These are phyloP conservation scores for Phytophthora rubi DNA, from an alignment of 352 stramenopile genomes.

Conservation along the genomic window DNA sequence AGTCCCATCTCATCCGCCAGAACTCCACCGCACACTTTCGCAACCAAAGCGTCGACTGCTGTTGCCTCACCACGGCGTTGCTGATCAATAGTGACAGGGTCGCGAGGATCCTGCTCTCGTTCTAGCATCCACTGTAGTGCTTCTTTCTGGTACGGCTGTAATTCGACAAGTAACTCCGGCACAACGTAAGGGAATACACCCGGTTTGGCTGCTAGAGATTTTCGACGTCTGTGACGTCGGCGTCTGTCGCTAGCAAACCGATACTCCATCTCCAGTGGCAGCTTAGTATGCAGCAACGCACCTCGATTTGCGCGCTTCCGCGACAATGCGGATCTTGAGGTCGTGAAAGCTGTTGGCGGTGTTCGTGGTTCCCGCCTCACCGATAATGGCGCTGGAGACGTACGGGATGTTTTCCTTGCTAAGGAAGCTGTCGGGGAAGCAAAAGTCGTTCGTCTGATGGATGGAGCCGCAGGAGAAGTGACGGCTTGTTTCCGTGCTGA, in stretches of 20 bases:
- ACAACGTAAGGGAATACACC: conserved; percentile 50
- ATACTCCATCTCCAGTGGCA: conserved; percentile 69
- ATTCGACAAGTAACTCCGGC: conserved; percentile 64
- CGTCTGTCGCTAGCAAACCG: conserved; percentile 61
- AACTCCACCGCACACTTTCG: conserved; percentile 74
- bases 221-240: conserved; percentile 48
- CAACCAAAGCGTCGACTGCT: conserved; percentile 43
- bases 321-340: conserved; percentile 29
- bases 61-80: conserved; percentile 37
- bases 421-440: conserved; percentile 26
- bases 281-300: conserved; percentile 57
- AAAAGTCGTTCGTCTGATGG: conserved; percentile 22
- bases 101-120: conserved; percentile 46
- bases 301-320: conserved; percentile 38
- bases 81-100: conserved; percentile 39
- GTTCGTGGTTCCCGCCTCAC: conserved; percentile 17
- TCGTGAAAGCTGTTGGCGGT: conserved; percentile 13
- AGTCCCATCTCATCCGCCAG: conserved; percentile 91
- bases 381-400: conserved; percentile 4
- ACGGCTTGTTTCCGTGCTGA: conserved; percentile 18
- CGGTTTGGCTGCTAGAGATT: conserved; percentile 46
- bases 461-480: conserved; percentile 15
- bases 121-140: conserved; percentile 91
- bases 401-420: conserved; percentile 21
- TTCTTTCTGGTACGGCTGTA: conserved; percentile 83